phyloP scores from a whole-genome alignment of 1,284 basidiomycete species.

The Heliocybe sulcata region DNA sequence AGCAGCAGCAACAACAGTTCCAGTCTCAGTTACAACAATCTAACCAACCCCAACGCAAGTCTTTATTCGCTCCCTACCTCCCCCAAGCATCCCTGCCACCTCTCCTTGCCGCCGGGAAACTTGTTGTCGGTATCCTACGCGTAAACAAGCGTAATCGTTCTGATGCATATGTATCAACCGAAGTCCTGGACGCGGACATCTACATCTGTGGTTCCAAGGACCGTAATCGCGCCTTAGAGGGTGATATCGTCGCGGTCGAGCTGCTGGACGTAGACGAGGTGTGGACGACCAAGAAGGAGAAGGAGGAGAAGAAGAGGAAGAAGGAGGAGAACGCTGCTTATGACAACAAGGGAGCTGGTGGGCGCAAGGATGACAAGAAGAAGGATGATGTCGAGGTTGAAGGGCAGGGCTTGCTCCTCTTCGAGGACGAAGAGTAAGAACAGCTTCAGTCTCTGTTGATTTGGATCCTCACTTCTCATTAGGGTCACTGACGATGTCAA shows the following conservation, averaged over 20 bases:
- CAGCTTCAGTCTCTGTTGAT: constrained; percentile 4
- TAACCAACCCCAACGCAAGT: constrained; percentile 92
- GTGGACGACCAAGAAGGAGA: constrained; percentile 99
- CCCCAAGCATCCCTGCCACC: constrained; percentile 97
- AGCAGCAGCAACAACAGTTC: constrained; percentile 86
- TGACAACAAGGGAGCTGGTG: constrained; percentile 67
- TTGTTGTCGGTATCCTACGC: constrained; percentile 95
- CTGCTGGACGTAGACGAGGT: constrained; percentile 97
- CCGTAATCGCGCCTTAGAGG: constrained; percentile 96
- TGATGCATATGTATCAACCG: constrained; percentile 99
- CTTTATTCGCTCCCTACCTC: constrained; percentile 96
- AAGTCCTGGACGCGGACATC: constrained; percentile 97
- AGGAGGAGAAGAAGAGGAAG: constrained; percentile 99
- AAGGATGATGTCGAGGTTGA: constrained; percentile 99
- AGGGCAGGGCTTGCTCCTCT: constrained; percentile 92
- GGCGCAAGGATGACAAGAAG: constrained; percentile 97
- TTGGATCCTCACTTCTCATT: constrained; percentile 11
- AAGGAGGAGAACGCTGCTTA: constrained; percentile 98
- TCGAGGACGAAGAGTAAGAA: constrained; percentile 92
- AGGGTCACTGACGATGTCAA: constrained; percentile 96
- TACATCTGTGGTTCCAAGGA: constrained; percentile 99
- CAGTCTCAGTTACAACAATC: constrained; percentile 87
- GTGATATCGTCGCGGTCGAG: constrained; percentile 98
- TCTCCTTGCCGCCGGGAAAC: constrained; percentile 94
- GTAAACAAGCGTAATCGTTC: constrained; percentile 99